These are phyloP conservation scores for Albophoma yamanashiensis DNA, from an alignment of 2,329 filamentous ascomycete genomes.

Conservation along the genomic window DNA sequence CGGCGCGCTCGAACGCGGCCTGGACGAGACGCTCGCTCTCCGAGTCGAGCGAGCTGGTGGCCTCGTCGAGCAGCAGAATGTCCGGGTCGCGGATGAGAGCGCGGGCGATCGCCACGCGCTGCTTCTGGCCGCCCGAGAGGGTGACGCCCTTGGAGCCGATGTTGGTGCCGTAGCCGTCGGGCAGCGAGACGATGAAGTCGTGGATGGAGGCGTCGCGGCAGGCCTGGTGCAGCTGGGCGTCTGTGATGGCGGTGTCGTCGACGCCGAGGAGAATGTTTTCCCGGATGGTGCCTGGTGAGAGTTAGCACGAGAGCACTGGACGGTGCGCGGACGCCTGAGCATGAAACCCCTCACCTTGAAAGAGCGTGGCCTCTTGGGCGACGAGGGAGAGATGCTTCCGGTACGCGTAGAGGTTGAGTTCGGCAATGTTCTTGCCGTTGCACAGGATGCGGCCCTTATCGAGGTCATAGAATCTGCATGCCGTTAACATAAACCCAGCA, in stretches of 20 bases:
- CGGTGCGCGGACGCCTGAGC: not conserved
- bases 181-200: slow-evolving; percentile 58
- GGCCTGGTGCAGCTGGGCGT: slow-evolving; percentile 39
- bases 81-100: slow-evolving; percentile 56
- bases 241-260: slow-evolving; percentile 37
- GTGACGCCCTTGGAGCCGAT: slow-evolving; percentile 57
- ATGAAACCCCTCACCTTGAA: slow-evolving; percentile 39
- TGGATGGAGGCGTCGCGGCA: slow-evolving; percentile 57
- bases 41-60: slow-evolving; percentile 58
- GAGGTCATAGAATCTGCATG: slow-evolving; percentile 55
- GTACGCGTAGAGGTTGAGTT: slow-evolving; percentile 50
- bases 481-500: not conserved
- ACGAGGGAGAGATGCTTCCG: slow-evolving; percentile 58
- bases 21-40: slow-evolving; percentile 54
- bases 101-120: slow-evolving; percentile 59
- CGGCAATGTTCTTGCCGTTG: slow-evolving; percentile 48
- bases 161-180: slow-evolving; percentile 56
- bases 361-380: slow-evolving; percentile 64
- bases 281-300: slow-evolving; percentile 39
- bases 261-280: slow-evolving; percentile 63
- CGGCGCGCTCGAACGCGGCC: slow-evolving; percentile 54
- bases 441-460: slow-evolving; percentile 53
- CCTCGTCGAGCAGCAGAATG: slow-evolving; percentile 61
- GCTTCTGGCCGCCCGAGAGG: slow-evolving; percentile 62
- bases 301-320: not conserved